Conservation (phyloP, 2,329 filamentous ascomycete genomes). For the Colletotrichum melonis region DNA sequence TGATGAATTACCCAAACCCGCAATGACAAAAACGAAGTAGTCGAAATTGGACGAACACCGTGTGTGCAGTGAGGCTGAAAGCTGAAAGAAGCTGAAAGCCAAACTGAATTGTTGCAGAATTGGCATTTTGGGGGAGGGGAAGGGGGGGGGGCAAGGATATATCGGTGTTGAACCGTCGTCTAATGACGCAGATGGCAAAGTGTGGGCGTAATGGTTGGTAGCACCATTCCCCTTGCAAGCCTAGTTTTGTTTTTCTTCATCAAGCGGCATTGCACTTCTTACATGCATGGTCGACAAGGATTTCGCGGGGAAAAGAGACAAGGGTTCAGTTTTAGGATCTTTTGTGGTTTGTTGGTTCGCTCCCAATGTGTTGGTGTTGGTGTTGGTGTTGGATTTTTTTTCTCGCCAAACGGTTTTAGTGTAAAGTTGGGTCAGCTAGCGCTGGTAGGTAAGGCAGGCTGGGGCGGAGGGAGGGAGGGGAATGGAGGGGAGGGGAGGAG, state of each 20-base stretch:
- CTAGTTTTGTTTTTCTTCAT: neutral
- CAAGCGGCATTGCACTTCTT: constrained; percentile 1
- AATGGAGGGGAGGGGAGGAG: neutral
- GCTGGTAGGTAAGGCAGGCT: neutral
- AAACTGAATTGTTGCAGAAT: constrained; percentile 22
- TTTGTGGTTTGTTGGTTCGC: neutral
- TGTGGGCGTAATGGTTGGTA: constrained; percentile 9
- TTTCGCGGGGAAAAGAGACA: neutral
- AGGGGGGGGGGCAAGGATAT: neutral
- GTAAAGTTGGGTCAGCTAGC: neutral
- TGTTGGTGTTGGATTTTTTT: neutral
- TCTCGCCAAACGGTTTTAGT: neutral
- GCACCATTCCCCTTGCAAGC: constrained; percentile 26
- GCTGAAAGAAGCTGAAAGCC: neutral
- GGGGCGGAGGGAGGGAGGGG: neutral
- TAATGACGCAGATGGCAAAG: constrained; percentile 10
- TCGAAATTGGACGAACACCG: constrained; percentile 18
- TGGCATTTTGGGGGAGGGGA: neutral
- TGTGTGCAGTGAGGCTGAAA: constrained; percentile 17
- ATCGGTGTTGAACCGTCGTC: neutral
- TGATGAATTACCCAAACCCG: neutral
- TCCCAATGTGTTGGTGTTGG: neutral
- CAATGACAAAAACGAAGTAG: neutral
- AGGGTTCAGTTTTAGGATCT: neutral
- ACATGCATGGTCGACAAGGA: constrained; percentile 19